These are phyloP conservation scores for Ettlia oleoabundans DNA, from an alignment of 139 green algal genomes.

Conservation along the genomic window DNA sequence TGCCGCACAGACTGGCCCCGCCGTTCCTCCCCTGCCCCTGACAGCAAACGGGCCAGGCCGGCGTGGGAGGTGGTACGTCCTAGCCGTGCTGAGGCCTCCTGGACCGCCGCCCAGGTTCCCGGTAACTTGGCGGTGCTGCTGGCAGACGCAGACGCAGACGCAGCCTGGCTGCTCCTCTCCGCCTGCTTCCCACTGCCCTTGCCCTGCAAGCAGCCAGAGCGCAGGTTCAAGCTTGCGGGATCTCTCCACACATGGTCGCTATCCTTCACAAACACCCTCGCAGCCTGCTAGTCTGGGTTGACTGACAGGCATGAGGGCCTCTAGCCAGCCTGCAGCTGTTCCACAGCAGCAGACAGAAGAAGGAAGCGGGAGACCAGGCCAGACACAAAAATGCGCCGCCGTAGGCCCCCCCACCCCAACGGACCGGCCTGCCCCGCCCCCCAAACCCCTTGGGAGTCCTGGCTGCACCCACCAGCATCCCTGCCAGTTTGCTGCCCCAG, in stretches of 20 bases:
- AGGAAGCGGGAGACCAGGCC: no score
- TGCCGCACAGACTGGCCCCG: not conserved
- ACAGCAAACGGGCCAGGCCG: not conserved
- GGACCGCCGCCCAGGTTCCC: conserved; percentile 5
- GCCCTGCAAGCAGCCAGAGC: conserved; percentile 3
- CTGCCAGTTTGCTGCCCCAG: conserved; percentile 2
- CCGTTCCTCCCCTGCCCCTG: not conserved
- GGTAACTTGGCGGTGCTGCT: not conserved
- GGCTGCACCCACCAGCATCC: conserved; percentile 5
- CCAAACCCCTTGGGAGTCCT: not conserved
- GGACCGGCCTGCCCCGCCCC: not conserved
- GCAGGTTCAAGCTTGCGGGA: no score
- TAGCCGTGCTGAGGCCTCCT: not conserved
- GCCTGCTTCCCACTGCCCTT: not conserved
- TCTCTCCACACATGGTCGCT: no score
- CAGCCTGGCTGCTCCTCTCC: no score
- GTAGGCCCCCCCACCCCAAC: not conserved
- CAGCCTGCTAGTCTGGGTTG: no score
- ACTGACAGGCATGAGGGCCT: no score
- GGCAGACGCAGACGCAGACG: not conserved
- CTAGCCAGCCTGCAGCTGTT: no score
- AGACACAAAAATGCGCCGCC: not conserved
- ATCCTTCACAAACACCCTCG: no score
- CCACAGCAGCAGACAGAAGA: no score
- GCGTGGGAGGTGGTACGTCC: not conserved